Conservation (phyloP, 805 yeast species). For the Candida silvicultrix region DNA sequence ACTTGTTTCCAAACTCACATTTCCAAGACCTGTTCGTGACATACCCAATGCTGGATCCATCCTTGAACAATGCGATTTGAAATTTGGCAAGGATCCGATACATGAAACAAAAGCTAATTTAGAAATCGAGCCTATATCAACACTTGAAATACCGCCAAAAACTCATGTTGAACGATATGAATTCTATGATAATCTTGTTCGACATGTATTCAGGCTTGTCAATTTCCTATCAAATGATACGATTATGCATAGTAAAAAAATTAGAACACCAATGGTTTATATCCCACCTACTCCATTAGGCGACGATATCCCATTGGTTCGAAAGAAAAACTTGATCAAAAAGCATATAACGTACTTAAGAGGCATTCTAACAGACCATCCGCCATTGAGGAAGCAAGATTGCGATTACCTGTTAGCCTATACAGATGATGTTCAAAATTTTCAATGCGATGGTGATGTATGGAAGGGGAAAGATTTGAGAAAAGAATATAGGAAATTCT, state of each 20-base stretch:
- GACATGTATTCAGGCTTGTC: slow-evolving; percentile 15
- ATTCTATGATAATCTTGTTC: slow-evolving; percentile 9
- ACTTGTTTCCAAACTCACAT: not conserved
- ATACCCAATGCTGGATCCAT: not conserved
- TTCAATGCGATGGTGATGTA: not conserved
- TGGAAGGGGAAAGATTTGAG: slow-evolving; percentile 2
- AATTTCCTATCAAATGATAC: slow-evolving; percentile 7
- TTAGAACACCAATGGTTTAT: slow-evolving; percentile 9
- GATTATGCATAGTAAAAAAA: slow-evolving; percentile 12
- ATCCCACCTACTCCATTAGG: slow-evolving; percentile 17
- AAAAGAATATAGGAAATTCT: slow-evolving; percentile 18
- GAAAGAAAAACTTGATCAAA: slow-evolving; percentile 16
- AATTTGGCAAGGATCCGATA: not conserved
- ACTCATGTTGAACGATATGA: slow-evolving; percentile 3
- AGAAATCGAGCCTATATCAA: not conserved
- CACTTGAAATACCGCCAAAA: not conserved
- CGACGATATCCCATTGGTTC: slow-evolving; percentile 12
- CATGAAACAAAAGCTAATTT: not conserved
- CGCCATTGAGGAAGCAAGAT: slow-evolving; percentile 17
- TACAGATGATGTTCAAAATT: slow-evolving; percentile 8
- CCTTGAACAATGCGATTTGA: not conserved
- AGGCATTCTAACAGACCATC: slow-evolving; percentile 6
- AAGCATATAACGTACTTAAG: slow-evolving; percentile 17
- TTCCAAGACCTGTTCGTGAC: not conserved
- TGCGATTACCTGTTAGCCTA: slow-evolving; percentile 8